Base-by-base conservation (phyloP, 1,284 basidiomycete genomes). In the Polyporus tsugae region DNA sequence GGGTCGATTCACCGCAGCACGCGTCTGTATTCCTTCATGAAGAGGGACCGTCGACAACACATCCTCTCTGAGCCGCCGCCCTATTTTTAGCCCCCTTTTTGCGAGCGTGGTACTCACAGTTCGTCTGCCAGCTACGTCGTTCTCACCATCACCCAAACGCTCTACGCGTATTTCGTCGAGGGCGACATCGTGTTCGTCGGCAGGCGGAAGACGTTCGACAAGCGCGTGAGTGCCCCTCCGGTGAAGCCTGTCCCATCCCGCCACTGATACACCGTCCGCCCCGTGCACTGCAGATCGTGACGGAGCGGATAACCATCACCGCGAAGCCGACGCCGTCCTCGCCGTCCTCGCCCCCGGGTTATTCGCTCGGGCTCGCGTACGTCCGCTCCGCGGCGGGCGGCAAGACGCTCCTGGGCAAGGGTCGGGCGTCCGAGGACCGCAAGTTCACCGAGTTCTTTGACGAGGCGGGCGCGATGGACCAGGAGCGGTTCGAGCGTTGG, bases 91-190 rank as follows among this genome's bases (percentile, higher is more conserved):
- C 36, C 41, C 36, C 38, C 6, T 19, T 60, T 60, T 22, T 53
- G 52, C 33, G 36, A n/a, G 29, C 25, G 13, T 10, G 11, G 7
- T 5, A 36, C 62, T 69, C 35, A 70, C 67, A 11, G 36, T 4
- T 62, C 29, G 19, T 41, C 44, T 53, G 55, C 17, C 76, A 95
- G 94, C 70, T 96, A 96, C 78, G 82, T 91, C 55, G 65, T 91
- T 61, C 82, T 96, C 66, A 93, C 91, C 6, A 78, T 85, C 42
- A 75, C 90, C 25, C 91, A 94, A 79, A 88, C 91, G 11, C 80
- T 94, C 36, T 96, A 96, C 76, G 86, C 91, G 25, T 94, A 91
- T 77, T 93, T 94, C 72, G 80, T 96, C 66, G 94, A 96, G 78
- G 90, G 91, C 52, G 85, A 93, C 69, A 90, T 88, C 64, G 88